These are phyloP conservation scores for Tarenaya hassleriana DNA, from an alignment of 345 rosid genomes.

Conservation along the genomic window DNA sequence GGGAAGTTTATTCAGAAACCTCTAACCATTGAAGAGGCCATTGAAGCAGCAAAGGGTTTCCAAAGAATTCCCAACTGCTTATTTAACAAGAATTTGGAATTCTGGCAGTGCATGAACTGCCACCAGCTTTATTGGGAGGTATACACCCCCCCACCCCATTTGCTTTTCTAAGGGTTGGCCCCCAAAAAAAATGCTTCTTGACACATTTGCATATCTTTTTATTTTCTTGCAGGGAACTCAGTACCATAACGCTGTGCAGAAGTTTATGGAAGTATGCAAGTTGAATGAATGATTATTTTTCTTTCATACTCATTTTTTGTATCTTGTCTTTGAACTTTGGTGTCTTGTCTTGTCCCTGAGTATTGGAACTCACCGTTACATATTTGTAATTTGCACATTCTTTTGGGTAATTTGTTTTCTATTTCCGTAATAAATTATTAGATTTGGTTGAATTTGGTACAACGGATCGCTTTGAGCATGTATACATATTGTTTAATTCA, in stretches of 20 bases:
- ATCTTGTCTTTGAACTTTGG: too few species aligned
- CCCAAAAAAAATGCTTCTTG: neutral
- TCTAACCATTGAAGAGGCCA: slow-evolving; percentile 68
- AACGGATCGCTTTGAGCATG: too few species aligned
- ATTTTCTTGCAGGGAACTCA: slow-evolving; percentile 66
- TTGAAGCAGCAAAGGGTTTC: slow-evolving; percentile 91
- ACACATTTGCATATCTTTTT: neutral
- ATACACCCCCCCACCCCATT: slow-evolving; percentile 1
- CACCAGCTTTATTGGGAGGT: slow-evolving; percentile 98
- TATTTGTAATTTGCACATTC: neutral
- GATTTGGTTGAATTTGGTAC: neutral
- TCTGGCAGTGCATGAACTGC: slow-evolving; percentile 98
- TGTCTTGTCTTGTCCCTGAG: too few species aligned
- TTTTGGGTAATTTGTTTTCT: neutral
- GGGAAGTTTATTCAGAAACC: slow-evolving; percentile 89
- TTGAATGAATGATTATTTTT: slow-evolving; percentile 43
- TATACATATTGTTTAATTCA: too few species aligned
- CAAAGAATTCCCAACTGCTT: slow-evolving; percentile 83
- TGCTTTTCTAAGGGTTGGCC: neutral
- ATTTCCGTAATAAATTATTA: too few species aligned
- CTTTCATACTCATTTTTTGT: neutral
- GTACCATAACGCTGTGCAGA: slow-evolving; percentile 86
- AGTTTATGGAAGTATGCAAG: slow-evolving; percentile 73
- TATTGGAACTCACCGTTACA: neutral
- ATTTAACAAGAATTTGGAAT: slow-evolving; percentile 74